A percentile compares a stretch with the other conserved stretches of the same genome.
These are phyloP conservation scores for Rauvolfia tetraphylla DNA, from an alignment of 257 asterid species.

Conservation along the genomic window DNA sequence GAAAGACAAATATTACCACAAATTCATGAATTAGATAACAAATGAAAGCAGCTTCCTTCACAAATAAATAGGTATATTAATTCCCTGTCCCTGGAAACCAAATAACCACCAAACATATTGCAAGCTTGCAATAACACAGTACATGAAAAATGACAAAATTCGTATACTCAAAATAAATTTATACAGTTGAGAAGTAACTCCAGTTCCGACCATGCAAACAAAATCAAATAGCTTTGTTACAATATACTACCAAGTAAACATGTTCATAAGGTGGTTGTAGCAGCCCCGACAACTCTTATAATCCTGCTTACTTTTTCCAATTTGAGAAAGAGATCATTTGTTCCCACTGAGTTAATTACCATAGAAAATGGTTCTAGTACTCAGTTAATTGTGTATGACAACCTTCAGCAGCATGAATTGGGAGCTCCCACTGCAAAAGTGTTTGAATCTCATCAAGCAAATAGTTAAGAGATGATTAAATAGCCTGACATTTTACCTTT, in stretches of 20 bases:
- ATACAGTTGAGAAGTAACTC: not conserved
- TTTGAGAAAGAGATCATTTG: not conserved
- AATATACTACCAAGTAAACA: not conserved
- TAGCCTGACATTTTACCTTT: conserved; percentile 47
- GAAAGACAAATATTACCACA: not conserved
- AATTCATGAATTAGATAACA: not conserved
- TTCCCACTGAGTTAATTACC: not conserved
- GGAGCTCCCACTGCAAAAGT: not conserved
- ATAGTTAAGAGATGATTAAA: not conserved
- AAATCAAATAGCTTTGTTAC: not conserved
- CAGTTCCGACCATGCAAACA: not conserved
- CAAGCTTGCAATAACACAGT: not conserved
- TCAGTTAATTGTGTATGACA: not conserved
- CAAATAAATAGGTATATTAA: not conserved
- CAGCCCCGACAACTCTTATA: not conserved
- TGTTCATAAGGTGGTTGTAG: not conserved
- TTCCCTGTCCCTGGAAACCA: not conserved
- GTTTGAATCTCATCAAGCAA: not conserved
- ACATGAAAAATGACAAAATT: not conserved
- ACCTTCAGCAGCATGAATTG: not conserved
- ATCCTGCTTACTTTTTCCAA: not conserved
- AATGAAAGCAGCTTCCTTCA: not conserved
- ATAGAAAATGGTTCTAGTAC: not conserved
- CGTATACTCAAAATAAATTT: not conserved
- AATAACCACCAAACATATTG: not conserved